Evolutionary conservation across 352 stramenopile species (phyloP), one percentile per base, ranked within the genome.

Genomic region (Phytophthora citricola): DNA sequence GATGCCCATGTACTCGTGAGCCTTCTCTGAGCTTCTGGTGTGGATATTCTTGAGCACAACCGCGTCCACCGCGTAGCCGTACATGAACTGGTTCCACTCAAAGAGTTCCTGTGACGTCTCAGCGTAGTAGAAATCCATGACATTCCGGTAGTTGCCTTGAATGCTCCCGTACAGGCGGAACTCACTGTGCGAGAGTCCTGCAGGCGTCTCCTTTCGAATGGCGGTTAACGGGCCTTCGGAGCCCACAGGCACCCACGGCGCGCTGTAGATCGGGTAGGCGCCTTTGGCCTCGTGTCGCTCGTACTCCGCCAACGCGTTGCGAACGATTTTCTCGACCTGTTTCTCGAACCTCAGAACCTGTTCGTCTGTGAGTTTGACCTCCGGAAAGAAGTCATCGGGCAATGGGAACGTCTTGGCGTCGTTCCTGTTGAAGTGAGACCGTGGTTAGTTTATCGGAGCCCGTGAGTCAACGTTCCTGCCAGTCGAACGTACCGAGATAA

Each of bases 21-120:
- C 44, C 53, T 77, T 72, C 15, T 31, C 51, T 1, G 63, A 71
- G 9, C 41, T 57, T n/a, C 60, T 69, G 1, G 79, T 90, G 58
- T 91, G 80, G 53, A 95, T 85, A 41, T 87, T 95, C 48, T 81
- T 73, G 2, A 95, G 64, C 46, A 95, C 83, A n/a, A 80, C 72
- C 0, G 83, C 87, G 39, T 95, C 87, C 8, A 91, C 64, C 1
- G 69, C 74, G 48, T 84, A 75, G 12, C 85, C 77, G 46, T 81
- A 83, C 75, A 92, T 83, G 57, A 91, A 77, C 56, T 89, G 81
- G 60, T 87, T 79, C 73, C 73, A 90, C 57, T 91, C 80, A 43
- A 87, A 89, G 20, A 89, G 68, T 50, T 91, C 70, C 26, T 79
- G 62, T 29, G 72, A 76, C 11, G 63, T 89, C 56, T 90, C 82